Evolutionary conservation across 1,284 basidiomycete species (phyloP).

Genomic region (Sporisorium reilianum): DNA sequence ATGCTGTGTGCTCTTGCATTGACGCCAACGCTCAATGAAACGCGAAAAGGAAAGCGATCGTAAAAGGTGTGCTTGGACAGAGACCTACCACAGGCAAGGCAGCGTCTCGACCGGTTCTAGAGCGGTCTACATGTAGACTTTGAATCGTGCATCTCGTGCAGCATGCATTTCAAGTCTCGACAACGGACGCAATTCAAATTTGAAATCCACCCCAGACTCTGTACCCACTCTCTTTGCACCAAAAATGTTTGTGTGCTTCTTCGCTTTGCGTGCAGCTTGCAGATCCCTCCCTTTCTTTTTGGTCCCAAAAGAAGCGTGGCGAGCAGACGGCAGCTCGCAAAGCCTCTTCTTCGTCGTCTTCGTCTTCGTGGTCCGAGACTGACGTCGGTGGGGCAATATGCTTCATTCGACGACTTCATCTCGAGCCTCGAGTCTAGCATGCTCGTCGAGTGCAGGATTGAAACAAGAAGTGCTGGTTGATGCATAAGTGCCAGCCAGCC

Average conservation of each 20-base stretch:
- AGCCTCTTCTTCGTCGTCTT: too few species aligned
- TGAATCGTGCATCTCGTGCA: constrained; percentile 7
- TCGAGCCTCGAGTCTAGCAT: neutral
- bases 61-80: too few species aligned
- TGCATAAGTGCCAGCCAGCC: too few species aligned
- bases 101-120: neutral
- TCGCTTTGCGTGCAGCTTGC: neutral
- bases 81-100: too few species aligned
- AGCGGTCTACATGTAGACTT: constrained; percentile 14
- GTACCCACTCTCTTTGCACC: too few species aligned
- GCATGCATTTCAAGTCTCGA: neutral
- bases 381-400: neutral
- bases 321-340: neutral
- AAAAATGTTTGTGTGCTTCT: neutral
- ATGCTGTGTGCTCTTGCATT: too few species aligned
- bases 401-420: neutral
- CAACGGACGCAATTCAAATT: neutral
- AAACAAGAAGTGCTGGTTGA: too few species aligned
- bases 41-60: too few species aligned
- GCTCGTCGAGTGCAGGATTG: too few species aligned
- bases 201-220: too few species aligned
- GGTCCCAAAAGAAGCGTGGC: neutral
- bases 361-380: too few species aligned
- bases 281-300: constrained; percentile 1
- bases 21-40: too few species aligned